Percentiles rank a stretch among this genome's conserved stretches.
Evolutionary conservation across 176 grass and related monocot species (phyloP).

Genomic region (Cenchrus americanus): DNA sequence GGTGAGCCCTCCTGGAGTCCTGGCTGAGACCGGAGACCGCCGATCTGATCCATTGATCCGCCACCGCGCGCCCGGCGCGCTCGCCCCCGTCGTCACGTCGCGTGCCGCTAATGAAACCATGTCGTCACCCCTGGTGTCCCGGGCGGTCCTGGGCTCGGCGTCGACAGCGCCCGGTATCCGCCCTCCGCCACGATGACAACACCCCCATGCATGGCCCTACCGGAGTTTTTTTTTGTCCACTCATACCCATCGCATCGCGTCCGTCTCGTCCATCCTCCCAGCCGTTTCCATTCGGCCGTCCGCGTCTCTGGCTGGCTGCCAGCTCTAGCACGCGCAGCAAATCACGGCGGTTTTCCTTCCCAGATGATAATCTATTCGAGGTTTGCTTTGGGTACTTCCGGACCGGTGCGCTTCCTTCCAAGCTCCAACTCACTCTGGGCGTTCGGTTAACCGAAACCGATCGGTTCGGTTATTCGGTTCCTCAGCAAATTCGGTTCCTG

Average conservation of each 20-base stretch:
- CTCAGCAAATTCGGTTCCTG: too few species aligned
- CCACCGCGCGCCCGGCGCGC: too few species aligned
- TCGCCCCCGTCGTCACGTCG: too few species aligned
- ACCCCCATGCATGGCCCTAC: neutral
- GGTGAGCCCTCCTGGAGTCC: too few species aligned
- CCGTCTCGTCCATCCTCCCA: neutral
- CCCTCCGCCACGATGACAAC: conserved; percentile 25
- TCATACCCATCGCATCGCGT: too few species aligned
- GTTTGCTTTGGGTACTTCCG: neutral
- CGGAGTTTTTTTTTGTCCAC: neutral
- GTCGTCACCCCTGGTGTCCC: conserved; percentile 13
- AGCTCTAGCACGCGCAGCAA: neutral
- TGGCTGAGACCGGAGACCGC: too few species aligned
- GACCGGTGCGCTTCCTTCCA: neutral
- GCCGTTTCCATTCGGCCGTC: neutral
- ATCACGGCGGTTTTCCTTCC: neutral
- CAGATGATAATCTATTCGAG: neutral
- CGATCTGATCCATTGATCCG: too few species aligned
- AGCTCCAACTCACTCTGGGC: too few species aligned
- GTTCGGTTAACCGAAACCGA: too few species aligned
- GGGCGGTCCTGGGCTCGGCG: neutral
- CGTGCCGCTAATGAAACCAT: neutral
- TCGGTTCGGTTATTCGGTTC: too few species aligned
- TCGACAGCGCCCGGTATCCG: neutral
- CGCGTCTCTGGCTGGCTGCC: neutral